Evolutionary conservation across 345 rosid species (phyloP).

Genomic region (Aegle marmelos): DNA sequence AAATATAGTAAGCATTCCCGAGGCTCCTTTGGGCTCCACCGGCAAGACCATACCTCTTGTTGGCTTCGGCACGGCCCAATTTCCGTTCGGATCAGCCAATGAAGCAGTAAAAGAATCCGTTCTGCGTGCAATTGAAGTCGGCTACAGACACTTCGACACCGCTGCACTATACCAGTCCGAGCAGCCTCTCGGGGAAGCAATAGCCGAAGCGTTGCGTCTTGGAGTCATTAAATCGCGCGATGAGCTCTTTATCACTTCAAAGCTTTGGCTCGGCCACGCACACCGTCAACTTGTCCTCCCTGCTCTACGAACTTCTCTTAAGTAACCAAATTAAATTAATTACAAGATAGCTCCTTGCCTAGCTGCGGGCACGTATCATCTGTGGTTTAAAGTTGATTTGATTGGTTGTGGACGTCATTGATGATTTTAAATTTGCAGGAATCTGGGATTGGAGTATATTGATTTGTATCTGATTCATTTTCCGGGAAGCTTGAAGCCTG

Average conservation of each 20-base stretch:
- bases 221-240: slow-evolving; percentile 19
- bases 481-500: slow-evolving; percentile 21
- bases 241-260: slow-evolving; percentile 27
- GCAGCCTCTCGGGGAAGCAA: slow-evolving; percentile 16
- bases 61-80: slow-evolving; percentile 28
- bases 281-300: slow-evolving; percentile 17
- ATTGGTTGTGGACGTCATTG: too few relatives aligned
- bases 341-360: not conserved
- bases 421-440: slow-evolving; percentile 16
- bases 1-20: not conserved
- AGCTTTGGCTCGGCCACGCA: slow-evolving; percentile 22
- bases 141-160: slow-evolving; percentile 20
- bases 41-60: slow-evolving; percentile 10
- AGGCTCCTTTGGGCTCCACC: not conserved
- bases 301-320: slow-evolving; percentile 10
- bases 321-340: not conserved
- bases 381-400: not conserved
- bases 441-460: slow-evolving; percentile 25
- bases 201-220: slow-evolving; percentile 15
- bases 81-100: slow-evolving; percentile 2
- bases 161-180: slow-evolving; percentile 10
- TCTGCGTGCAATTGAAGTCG: slow-evolving; percentile 19
- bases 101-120: not conserved
- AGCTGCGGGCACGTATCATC: not conserved
- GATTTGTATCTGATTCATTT: slow-evolving; percentile 35